Conservation (phyloP, 108 stramenopile species). For the Cyclotella cryptica region DNA sequence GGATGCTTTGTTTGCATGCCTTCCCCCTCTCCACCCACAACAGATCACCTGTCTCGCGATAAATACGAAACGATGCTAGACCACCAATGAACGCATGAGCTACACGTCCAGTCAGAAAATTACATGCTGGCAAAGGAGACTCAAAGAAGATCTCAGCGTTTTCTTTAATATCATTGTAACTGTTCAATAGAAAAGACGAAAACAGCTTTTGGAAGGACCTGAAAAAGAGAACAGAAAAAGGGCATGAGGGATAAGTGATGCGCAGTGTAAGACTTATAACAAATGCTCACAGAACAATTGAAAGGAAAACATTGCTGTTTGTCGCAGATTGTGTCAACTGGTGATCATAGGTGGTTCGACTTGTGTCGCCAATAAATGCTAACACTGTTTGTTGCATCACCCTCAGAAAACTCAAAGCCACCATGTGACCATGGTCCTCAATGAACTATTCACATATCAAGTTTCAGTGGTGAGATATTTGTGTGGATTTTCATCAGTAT, state of each 20-base stretch:
- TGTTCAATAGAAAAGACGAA: not conserved
- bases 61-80: constrained; percentile 18
- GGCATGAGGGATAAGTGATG: too few species aligned
- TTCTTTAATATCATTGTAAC: not conserved
- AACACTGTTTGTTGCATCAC: not conserved
- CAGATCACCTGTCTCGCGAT: constrained; percentile 6
- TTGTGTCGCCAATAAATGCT: not conserved
- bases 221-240: not conserved
- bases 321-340: not conserved
- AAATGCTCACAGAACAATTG: not conserved
- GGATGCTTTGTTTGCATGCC: constrained; percentile 7
- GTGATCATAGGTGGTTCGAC: not conserved
- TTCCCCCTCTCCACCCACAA: constrained; percentile 10
- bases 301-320: not conserved
- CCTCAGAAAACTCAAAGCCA: not conserved
- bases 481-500: too few species aligned
- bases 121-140: not conserved
- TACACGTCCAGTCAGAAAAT: not conserved
- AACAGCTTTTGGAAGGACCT: constrained; percentile 10
- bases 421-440: constrained; percentile 4
- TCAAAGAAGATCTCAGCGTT: constrained; percentile 1
- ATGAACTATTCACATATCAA: not conserved
- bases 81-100: constrained; percentile 15
- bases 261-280: too few species aligned
- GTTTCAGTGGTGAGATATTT: too few species aligned